Evolutionary conservation across 768 basidiomycete species (phyloP).

Genomic region (Cytidiella melzeri): DNA sequence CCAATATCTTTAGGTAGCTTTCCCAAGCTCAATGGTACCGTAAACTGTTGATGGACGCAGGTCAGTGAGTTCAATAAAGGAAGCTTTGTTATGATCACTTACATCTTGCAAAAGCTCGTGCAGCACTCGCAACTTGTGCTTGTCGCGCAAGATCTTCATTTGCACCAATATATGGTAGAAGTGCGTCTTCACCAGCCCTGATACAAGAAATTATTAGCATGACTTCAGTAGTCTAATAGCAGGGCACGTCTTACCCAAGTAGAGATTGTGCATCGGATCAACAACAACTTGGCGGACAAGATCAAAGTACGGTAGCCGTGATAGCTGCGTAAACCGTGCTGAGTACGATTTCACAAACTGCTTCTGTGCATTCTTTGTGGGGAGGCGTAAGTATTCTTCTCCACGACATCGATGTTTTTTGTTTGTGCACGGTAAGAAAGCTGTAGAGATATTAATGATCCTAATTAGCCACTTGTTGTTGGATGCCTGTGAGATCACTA

Average conservation of each 20-base stretch:
- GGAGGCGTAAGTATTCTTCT: background rate
- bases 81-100: too few species aligned
- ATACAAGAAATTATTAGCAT: too few species aligned
- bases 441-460: background rate
- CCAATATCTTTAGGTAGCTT: constrained; percentile 23
- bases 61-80: too few species aligned
- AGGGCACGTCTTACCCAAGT: constrained; percentile 24
- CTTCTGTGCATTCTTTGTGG: background rate
- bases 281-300: constrained; percentile 24
- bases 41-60: too few species aligned
- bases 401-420: background rate
- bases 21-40: constrained; percentile 10
- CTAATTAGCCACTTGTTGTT: too few species aligned
- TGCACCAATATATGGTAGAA: constrained; percentile 25
- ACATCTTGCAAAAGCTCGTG: constrained; percentile 12
- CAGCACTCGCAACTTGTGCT: constrained; percentile 3
- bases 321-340: constrained; percentile 21
- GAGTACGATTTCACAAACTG: background rate
- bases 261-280: constrained; percentile 37
- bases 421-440: background rate
- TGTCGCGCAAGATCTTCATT: constrained; percentile 1
- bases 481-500: background rate
- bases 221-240: too few species aligned
- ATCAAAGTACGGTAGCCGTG: constrained; percentile 36
- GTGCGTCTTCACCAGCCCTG: constrained; percentile 18